Evolutionary conservation across 495 filamentous ascomycete genomes (phyloP).

Genomic region (Bacidia gigantensis): DNA sequence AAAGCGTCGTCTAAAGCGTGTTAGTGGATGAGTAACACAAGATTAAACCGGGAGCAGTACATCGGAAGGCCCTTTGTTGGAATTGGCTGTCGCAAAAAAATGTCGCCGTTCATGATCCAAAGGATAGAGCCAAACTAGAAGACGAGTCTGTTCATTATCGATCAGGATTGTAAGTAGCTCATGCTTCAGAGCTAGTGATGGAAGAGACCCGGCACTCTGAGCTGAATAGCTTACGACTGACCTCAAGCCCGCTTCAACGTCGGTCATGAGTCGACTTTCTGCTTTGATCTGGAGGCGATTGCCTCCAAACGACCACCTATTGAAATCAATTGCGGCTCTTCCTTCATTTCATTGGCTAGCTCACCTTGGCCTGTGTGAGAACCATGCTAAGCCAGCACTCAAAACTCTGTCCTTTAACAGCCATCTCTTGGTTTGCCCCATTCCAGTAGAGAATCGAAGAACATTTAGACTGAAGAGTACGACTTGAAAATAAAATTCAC

Average conservation of each 20-base stretch:
- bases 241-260: conserved; percentile 53
- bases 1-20: conserved; percentile 32
- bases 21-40: conserved; percentile 7
- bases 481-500: conserved; percentile 82
- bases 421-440: conserved; percentile 47
- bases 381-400: conserved; percentile 79
- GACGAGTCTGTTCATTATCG: conserved; percentile 69
- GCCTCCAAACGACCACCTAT: conserved; percentile 83
- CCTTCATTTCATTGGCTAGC: neutral
- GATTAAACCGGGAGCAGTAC: conserved; percentile 19
- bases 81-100: conserved; percentile 27
- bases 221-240: conserved; percentile 41
- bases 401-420: conserved; percentile 77
- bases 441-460: conserved; percentile 50
- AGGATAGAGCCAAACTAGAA: conserved; percentile 84
- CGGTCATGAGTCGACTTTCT: conserved; percentile 67
- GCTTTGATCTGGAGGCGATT: conserved; percentile 88
- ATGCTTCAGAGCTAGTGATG: conserved; percentile 63
- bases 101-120: conserved; percentile 54
- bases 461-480: conserved; percentile 69
- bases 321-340: neutral
- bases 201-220: conserved; percentile 38
- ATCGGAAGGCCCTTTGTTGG: conserved; percentile 36
- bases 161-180: conserved; percentile 63
- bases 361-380: conserved; percentile 49